phyloP scores from a whole-genome alignment of 2,329 filamentous ascomycete genomes.

The Leptographium galeiforme region DNA sequence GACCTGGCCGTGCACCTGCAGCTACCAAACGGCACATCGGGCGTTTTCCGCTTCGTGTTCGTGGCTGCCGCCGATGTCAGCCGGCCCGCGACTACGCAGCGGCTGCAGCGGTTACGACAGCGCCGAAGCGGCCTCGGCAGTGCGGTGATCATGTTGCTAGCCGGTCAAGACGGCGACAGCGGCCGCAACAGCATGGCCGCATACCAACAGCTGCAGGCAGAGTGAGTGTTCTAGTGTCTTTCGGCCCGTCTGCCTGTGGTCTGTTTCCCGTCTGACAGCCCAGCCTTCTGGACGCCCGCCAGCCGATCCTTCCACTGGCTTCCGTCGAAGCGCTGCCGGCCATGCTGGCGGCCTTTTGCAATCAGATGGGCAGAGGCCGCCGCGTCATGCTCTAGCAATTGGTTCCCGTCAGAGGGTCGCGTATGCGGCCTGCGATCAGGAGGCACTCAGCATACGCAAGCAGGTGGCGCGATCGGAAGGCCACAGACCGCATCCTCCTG shows the following conservation, averaged over 20 bases:
- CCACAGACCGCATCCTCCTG: too few species aligned
- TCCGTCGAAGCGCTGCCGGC: conserved; percentile 20
- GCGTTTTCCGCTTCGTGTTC: conserved; percentile 24
- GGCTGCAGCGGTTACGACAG: conserved; percentile 24
- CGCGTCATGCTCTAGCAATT: too few species aligned
- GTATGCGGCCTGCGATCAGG: too few species aligned
- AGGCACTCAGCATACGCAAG: too few species aligned
- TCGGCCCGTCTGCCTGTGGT: not conserved
- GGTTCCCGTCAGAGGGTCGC: too few species aligned
- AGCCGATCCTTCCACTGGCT: conserved; percentile 30
- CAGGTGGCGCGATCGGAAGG: too few species aligned
- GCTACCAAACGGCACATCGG: not conserved
- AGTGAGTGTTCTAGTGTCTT: conserved; percentile 18
- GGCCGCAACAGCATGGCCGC: conserved; percentile 10
- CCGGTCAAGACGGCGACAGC: conserved; percentile 9
- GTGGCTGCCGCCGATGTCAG: conserved; percentile 24
- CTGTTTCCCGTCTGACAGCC: conserved; percentile 8
- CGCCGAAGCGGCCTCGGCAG: not conserved
- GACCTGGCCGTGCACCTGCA: conserved; percentile 29
- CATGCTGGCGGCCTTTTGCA: conserved; percentile 24
- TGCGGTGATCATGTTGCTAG: conserved; percentile 32
- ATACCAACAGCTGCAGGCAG: conserved; percentile 26
- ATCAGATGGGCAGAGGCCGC: conserved; percentile 12
- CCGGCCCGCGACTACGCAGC: conserved; percentile 15
- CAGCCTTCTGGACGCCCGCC: conserved; percentile 19